Evolutionary conservation across 2,329 filamentous ascomycete genomes (phyloP), one percentile per base, ranked within the genome.

Genomic region (Fusarium devonianum): DNA sequence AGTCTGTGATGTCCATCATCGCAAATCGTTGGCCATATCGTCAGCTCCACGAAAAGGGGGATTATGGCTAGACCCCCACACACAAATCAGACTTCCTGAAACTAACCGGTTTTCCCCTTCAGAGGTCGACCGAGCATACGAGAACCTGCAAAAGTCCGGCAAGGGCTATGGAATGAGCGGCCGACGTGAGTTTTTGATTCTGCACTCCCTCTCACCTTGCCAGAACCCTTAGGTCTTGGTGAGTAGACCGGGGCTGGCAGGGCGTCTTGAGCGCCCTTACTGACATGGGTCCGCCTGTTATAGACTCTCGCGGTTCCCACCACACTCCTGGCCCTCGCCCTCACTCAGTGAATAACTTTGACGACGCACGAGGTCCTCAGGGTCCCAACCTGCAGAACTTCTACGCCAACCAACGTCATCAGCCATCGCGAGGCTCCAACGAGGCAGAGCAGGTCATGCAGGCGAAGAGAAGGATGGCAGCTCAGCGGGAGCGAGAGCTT

Each of bases 361-460:
- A 81, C 65, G 81, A 94, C 63, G 81, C 85, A 69, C 84, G 86
- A 63, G 86, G 75, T 47, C 69, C 89, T 54, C 84, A 88, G 58
- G 87, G 88, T 70, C 85, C 89, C 60, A 73, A 94, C 73, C 81
- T 94, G 51, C 93, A 97, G 75, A 93, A 89, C 72, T 97, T 93
- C 75, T 97, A 97, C 75, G 90, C 92, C 70, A 86, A 86, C 66
- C 94, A 97, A 78, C 89, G 93, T 70, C 94, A 95, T 76, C 91
- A 93, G 76, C 85, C 84, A 80, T 79, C 91, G 80, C 77, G 91
- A 82, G 77, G 92, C 83, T 84, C 84, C 69, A 87, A 83, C 80
- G 94, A 97, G 79, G 90, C 92, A 74, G 94, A 97, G 79, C 92
- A 97, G 79, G 91, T 97, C 86, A 90, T 96, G 83, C 94, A 97